Evolutionary conservation across 2,329 filamentous ascomycete genomes (phyloP).

Genomic region (Colletotrichum liaoningense): DNA sequence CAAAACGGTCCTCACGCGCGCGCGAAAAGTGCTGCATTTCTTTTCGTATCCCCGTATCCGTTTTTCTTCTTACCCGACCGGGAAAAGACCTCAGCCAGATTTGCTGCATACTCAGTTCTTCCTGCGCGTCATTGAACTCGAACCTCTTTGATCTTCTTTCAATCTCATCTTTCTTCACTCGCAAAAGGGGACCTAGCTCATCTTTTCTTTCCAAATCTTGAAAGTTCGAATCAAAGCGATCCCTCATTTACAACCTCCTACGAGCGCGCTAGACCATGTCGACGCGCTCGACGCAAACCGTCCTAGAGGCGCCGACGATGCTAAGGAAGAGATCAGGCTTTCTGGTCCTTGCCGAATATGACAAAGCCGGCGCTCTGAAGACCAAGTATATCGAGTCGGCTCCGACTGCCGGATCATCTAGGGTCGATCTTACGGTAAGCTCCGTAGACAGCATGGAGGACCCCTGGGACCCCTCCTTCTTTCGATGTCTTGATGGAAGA

Average conservation of each 20-base stretch:
- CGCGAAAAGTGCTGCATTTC: background rate
- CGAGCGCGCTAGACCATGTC: background rate
- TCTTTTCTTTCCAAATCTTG: background rate
- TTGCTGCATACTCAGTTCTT: background rate
- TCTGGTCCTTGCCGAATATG: conserved; percentile 23
- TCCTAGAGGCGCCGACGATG: background rate
- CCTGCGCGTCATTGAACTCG: too few relatives aligned
- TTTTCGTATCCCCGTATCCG: background rate
- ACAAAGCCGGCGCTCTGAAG: conserved; percentile 28
- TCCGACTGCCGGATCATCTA: conserved; percentile 6
- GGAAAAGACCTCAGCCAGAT: too few relatives aligned
- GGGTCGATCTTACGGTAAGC: conserved; percentile 31
- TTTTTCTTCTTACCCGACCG: background rate
- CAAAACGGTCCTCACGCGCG: background rate
- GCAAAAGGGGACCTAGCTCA: background rate
- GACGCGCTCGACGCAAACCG: conserved; percentile 11
- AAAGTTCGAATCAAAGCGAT: background rate
- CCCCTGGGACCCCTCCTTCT: background rate
- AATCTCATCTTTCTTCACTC: background rate
- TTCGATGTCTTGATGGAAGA: background rate
- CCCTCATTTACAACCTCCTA: background rate
- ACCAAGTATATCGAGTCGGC: conserved; percentile 31
- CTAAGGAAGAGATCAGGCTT: background rate
- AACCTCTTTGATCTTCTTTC: background rate
- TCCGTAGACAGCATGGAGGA: background rate